phyloP scores from a whole-genome alignment of 2,329 filamentous ascomycete genomes.

The Stachybotrys chlorohalonatus region DNA sequence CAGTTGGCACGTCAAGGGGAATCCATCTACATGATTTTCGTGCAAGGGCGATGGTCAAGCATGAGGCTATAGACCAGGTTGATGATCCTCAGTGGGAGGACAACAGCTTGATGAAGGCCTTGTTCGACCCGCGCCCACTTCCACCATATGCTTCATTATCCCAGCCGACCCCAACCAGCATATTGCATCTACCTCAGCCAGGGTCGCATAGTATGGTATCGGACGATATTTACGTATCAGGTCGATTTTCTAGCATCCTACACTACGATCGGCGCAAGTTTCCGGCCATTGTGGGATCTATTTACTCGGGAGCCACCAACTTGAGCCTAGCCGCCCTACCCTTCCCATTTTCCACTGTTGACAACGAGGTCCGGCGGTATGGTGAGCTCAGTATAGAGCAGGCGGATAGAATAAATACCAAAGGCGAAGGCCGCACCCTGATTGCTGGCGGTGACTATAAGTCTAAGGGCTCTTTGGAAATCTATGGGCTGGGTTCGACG shows the following conservation, averaged over 20 bases:
- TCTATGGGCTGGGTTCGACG: constrained; percentile 55
- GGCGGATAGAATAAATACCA: constrained; percentile 39
- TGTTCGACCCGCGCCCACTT: constrained; percentile 44
- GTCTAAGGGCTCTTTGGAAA: constrained; percentile 77
- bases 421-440: constrained; percentile 51
- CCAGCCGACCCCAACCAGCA: constrained; percentile 73
- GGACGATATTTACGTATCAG: constrained; percentile 78
- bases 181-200: constrained; percentile 63
- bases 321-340: constrained; percentile 64
- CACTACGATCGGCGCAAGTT: constrained; percentile 86
- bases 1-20: constrained; percentile 73
- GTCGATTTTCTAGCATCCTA: constrained; percentile 79
- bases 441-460: constrained; percentile 87
- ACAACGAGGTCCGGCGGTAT: constrained; percentile 47
- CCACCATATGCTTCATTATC: constrained; percentile 62
- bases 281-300: constrained; percentile 64
- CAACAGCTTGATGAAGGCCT: constrained; percentile 21
- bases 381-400: constrained; percentile 46
- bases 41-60: constrained; percentile 21
- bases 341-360: constrained; percentile 55
- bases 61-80: constrained; percentile 27
- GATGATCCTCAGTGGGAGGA: constrained; percentile 13
- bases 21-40: constrained; percentile 78
- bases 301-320: constrained; percentile 76
- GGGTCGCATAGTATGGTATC: constrained; percentile 47